These are phyloP conservation scores for Coccomyxa sp. DNA, from an alignment of 139 green algal species.

Conservation along the genomic window DNA sequence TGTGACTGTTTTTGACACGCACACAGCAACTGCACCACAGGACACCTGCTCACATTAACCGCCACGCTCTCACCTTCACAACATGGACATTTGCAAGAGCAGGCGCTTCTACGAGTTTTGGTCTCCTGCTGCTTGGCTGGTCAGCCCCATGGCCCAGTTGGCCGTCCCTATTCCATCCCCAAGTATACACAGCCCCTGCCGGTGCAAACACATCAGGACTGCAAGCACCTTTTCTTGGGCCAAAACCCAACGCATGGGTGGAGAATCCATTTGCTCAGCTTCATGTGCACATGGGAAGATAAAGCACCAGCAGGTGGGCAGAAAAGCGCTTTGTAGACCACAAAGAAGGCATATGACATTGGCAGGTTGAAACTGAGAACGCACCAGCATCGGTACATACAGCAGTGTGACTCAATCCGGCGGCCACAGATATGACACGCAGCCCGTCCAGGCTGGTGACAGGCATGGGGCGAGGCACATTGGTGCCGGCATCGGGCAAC, in stretches of 20 bases:
- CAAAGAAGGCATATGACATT: neutral
- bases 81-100: slow-evolving; percentile 16
- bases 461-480: neutral
- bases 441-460: slow-evolving; percentile 25
- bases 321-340: neutral
- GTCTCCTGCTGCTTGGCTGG: slow-evolving; percentile 5
- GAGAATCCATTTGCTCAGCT: neutral
- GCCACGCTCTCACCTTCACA: slow-evolving; percentile 15
- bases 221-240: neutral
- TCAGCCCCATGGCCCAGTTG: slow-evolving; percentile 36
- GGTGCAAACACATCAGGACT: neutral
- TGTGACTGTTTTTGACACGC: neutral
- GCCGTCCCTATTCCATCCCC: slow-evolving; percentile 47
- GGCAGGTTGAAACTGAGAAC: neutral
- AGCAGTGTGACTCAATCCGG: slow-evolving; percentile 40
- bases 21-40: neutral
- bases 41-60: too few relatives aligned
- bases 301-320: neutral
- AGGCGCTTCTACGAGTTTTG: slow-evolving; percentile 28
- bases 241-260: neutral
- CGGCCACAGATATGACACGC: slow-evolving; percentile 20
- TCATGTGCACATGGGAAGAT: neutral
- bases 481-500: neutral
- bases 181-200: slow-evolving; percentile 36
- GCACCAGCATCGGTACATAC: slow-evolving; percentile 29